Evolutionary conservation across 2,329 filamentous ascomycete species (phyloP), one percentile per base, ranked within the genome.

Genomic region (Diaporthe capsici): DNA sequence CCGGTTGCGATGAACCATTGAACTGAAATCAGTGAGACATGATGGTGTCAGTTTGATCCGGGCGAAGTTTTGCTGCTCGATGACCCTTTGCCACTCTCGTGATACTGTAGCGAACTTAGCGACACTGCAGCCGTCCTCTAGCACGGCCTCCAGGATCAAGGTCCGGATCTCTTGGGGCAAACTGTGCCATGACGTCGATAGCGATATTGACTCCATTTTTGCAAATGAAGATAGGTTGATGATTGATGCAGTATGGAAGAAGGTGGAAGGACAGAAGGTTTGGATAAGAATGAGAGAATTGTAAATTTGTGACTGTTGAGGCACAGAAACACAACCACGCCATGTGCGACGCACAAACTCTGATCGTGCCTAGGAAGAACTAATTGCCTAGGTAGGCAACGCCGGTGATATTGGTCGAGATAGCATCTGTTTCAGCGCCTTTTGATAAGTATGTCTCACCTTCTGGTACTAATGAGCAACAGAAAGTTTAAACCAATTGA

Each of bases 41-140:
- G 79, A 79, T 71, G 75, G 76, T 49, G 81, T 83, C 58, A 82
- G 71, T 72, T 78, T 81, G 78, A 83, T 81, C 44, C 78, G 78
- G 57, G 79, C 61, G 73, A 83, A 84, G 75, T 77, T 82, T 57
- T 80, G 71, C 70, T 68, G 78, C 80, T 84, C 81, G 63, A 83
- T 70, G 17, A 76, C 74, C 15, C 58, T 72, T 68, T 83, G 81
- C 82, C 81, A 83, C 58, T 82, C 80, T 75, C 80, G 78, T 60
- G 80, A 84, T 31, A 83, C 82, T 53, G 80, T 80, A 60, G 79
- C 81, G 17, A 81, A 77, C 74, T 28, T 34, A 75, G 63, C 74
- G 74, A 81, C 65, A 28, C 28, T 77, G 73, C 78, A 77, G 17
- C 73, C 79, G 68, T 81, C 79, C 61, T 78, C 70, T 10, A 78